A percentile compares a stretch with the other conserved stretches of the same genome.
These are phyloP conservation scores for Dactylellina leptospora DNA, from an alignment of 2,329 filamentous ascomycete species.

Conservation along the genomic window DNA sequence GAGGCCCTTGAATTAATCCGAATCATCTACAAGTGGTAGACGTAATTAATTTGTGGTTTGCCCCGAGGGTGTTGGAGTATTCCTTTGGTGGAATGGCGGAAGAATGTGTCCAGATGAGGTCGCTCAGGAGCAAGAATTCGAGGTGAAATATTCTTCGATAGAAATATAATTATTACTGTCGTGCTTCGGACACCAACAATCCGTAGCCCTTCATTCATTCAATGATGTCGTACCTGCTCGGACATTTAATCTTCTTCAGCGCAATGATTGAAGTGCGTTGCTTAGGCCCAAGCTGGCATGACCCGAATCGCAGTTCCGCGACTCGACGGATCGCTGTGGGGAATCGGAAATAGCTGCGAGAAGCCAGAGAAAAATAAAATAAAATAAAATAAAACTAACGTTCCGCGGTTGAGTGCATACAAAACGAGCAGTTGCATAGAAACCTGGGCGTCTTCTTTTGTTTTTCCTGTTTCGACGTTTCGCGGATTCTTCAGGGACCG, in stretches of 20 bases:
- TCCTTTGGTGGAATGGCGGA: conserved; percentile 26
- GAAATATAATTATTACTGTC: conserved; percentile 7
- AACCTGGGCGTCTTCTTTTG: conserved; percentile 8
- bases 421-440: conserved; percentile 10
- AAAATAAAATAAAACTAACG: conserved; percentile 15
- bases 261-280: too few relatives aligned
- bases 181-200: conserved; percentile 28
- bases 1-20: not conserved
- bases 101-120: conserved; percentile 34
- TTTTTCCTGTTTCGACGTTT: not conserved
- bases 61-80: conserved; percentile 28
- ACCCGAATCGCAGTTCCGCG: conserved; percentile 31
- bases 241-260: conserved; percentile 36
- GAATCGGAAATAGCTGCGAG: conserved; percentile 9
- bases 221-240: conserved; percentile 38
- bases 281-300: conserved; percentile 6
- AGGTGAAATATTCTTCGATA: too few relatives aligned
- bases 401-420: conserved; percentile 20
- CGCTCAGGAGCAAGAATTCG: conserved; percentile 27
- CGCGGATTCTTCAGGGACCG: not conserved
- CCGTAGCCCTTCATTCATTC: conserved; percentile 22
- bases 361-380: not conserved
- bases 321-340: conserved; percentile 25
- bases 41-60: not conserved
- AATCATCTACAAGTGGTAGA: not conserved